Base-by-base conservation (phyloP, 2,329 filamentous ascomycete species). In the Alternaria novae-zelandiae region DNA sequence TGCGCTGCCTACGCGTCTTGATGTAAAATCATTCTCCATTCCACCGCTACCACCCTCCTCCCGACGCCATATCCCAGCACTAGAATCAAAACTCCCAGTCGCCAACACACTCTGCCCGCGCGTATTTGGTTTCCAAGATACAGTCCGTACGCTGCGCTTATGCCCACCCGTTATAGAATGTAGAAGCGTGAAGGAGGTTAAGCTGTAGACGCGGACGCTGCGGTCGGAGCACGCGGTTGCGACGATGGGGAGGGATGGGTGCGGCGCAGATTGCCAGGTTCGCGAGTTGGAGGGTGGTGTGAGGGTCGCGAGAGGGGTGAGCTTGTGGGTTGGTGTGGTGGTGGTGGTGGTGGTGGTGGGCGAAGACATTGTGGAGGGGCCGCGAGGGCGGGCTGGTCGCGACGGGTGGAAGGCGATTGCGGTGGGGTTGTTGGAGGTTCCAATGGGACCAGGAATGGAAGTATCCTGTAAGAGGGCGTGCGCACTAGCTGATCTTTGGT, bases 61-160 rank as follows among this genome's bases (percentile, higher is more conserved):
- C n/a, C n/a, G n/a, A n/a, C n/a, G 73, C 84, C 84, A 85, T 32
- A 86, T 83, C 1, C 94, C 96, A 2, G 95, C 94, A 2, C 92
- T 96, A 15, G 93, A 91, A 80, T 99, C 96, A 78, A 99, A 99
- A 78, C 91, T 96, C 5, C 93, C 96, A 0, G 94, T 97, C 6
- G 95, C 94, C 15, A 98, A 87, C 47, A 95, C 93, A 59, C 92
- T 90, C 76, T 80, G 74, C 20, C 84, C 86, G 13, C 86, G 82
- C 1, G 69, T 72, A 11, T 86, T 86, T 0, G 94, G 94, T 81
- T 97, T 97, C 96, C 96, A 99, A 41, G 93, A 90, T 20, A 90
- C 89, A 54, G 89, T 89, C 59, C 96, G 89, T n/a, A 99, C 89
- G 72, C 91, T 96, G 60, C 96, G 91, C 71, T 93, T 92, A 82